These are phyloP conservation scores for Limnanthes douglasii DNA, from an alignment of 345 rosid species.

Conservation along the genomic window DNA sequence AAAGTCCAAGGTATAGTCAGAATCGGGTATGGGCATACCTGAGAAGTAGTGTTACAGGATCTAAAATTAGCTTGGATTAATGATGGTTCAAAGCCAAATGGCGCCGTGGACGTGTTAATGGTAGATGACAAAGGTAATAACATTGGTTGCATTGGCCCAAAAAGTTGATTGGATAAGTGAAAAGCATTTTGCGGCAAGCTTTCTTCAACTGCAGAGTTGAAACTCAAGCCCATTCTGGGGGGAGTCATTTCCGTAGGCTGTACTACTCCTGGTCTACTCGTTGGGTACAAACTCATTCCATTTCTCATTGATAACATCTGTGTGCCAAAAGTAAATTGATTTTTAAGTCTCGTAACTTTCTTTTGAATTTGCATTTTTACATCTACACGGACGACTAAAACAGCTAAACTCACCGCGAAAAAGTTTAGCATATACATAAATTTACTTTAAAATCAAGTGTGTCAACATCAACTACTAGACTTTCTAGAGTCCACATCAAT, in stretches of 20 bases:
- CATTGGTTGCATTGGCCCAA: slow-evolving; percentile 15
- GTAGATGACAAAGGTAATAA: slow-evolving; percentile 13
- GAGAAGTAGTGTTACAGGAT: slow-evolving; percentile 21
- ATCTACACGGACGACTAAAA: no score
- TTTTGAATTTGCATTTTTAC: no score
- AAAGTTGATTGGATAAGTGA: slow-evolving; percentile 14
- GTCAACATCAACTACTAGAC: no score
- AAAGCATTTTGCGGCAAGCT: slow-evolving; percentile 11
- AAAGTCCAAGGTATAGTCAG: slow-evolving; percentile 3
- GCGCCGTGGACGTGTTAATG: slow-evolving; percentile 11
- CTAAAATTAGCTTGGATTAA: slow-evolving; percentile 20
- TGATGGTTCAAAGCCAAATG: slow-evolving; percentile 21
- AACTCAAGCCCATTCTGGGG: slow-evolving; percentile 16
- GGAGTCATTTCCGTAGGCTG: slow-evolving; percentile 26
- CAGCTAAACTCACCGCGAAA: no score
- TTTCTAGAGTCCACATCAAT: no score
- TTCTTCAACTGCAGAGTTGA: slow-evolving; percentile 22
- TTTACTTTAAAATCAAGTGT: no score
- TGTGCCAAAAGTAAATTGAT: no score
- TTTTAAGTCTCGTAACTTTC: no score
- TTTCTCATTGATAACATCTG: slow-evolving; percentile 57
- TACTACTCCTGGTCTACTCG: slow-evolving; percentile 32
- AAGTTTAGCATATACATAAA: no score
- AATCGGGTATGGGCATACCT: slow-evolving; percentile 25
- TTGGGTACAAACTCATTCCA: slow-evolving; percentile 34